Base-by-base conservation (phyloP, 441 rosid species). In the Populus hybrid region DNA sequence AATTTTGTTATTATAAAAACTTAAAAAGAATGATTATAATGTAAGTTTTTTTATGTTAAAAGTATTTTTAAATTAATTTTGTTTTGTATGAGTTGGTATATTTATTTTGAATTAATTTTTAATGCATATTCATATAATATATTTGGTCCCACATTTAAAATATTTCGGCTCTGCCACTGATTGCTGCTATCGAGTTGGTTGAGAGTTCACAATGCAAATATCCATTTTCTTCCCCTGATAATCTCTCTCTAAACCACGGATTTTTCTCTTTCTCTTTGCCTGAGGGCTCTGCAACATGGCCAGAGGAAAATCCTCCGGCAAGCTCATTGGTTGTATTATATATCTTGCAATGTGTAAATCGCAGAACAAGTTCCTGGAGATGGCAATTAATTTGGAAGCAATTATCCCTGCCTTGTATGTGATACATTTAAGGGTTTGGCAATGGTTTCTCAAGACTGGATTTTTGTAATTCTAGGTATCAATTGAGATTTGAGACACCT, bases 211-310 rank as follows among this genome's bases (percentile, higher is more conserved):
- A 81, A 76, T 85, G 73, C 74, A 75, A 79, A 12, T 64, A 83
- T 38, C 77, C 84, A 14, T 82, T 80, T 35, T 79, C 86, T 53
- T 81, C 86, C 18, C 83, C 86, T 26, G 84, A 80, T 63, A 67
- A 75, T 68, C 88, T 92, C 85, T 84, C 91, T 6, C 65, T 86
- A 59, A 87, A 85, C 75, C 86, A 82, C 5, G 95, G 90, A 66
- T 84, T 82, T 73, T 82, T 87, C 73, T 82, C 87, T 8, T 93
- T 89, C 84, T 86, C 92, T n/a, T 78, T 89, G 70, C 85, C 98
- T 0, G 92, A 87, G 83, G 93, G 97, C 61, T 84, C 97, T 1
- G 97, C 95, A 1, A 95, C 98, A 7, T 95, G 98, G 98, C 99
- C 99, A 0, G 99, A 92, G 79, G 99, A 95, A 86, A 88, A 86